Evolutionary conservation across 2,329 filamentous ascomycete genomes (phyloP).

Genomic region (Microthyrium microscopicum): DNA sequence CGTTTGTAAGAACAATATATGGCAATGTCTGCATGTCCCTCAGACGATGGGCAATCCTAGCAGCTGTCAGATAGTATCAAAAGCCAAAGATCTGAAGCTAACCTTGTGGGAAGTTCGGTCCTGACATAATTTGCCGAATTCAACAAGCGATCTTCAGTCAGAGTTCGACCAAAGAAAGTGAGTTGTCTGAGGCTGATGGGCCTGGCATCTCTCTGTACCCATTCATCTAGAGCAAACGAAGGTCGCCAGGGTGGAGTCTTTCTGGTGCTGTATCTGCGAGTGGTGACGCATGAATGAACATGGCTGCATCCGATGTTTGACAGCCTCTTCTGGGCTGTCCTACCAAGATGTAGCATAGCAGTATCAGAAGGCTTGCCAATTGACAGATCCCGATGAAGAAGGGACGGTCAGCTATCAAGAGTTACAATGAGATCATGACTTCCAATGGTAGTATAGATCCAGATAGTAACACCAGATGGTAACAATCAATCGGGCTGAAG

Average conservation of each 20-base stretch:
- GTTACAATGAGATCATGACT: too few species aligned
- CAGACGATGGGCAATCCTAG: slow-evolving; percentile 75
- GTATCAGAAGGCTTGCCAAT: too few species aligned
- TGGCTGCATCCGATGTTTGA: too few species aligned
- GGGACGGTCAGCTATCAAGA: too few species aligned
- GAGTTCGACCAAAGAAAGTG: slow-evolving; percentile 87
- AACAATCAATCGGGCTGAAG: too few species aligned
- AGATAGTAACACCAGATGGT: too few species aligned
- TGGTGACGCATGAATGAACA: too few species aligned
- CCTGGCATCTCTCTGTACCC: slow-evolving; percentile 79
- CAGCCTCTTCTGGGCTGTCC: background rate
- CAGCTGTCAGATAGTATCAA: background rate
- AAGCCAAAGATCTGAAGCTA: slow-evolving; percentile 11
- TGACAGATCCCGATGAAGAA: too few species aligned
- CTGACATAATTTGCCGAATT: slow-evolving; percentile 96
- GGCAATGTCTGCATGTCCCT: slow-evolving; percentile 95
- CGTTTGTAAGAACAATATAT: slow-evolving; percentile 91
- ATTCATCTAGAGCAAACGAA: slow-evolving; percentile 47
- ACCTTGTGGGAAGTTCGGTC: slow-evolving; percentile 79
- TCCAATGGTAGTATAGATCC: too few species aligned
- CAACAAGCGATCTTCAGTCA: slow-evolving; percentile 78
- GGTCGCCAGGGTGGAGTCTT: slow-evolving; percentile 45
- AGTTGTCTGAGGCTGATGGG: slow-evolving; percentile 94
- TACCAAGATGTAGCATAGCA: background rate
- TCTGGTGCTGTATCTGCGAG: too few species aligned